phyloP scores from a whole-genome alignment of 371 early-diverging fungal species.

The Phascolomyces articulosus region DNA sequence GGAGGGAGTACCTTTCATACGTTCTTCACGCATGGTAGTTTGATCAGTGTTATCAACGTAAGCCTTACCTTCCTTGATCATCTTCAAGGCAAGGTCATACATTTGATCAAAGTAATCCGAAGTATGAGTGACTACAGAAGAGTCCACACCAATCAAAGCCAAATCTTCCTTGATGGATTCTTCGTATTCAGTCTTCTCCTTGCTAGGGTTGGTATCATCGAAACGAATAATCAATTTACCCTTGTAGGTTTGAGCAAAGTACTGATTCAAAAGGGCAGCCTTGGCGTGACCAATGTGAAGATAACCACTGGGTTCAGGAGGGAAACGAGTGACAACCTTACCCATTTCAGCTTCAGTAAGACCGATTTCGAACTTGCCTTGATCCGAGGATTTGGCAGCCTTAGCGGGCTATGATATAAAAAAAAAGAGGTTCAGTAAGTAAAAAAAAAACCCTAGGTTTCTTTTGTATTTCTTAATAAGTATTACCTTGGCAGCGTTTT shows the following conservation, averaged over 20 bases:
- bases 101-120: slow-evolving; percentile 96
- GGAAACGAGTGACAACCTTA: slow-evolving; percentile 96
- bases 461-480: neutral
- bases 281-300: slow-evolving; percentile 99
- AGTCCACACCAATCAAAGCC: slow-evolving; percentile 82
- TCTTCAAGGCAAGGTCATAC: slow-evolving; percentile 82
- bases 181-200: slow-evolving; percentile 97
- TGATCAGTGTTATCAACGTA: slow-evolving; percentile 98
- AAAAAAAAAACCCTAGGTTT: neutral
- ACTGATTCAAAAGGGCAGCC: slow-evolving; percentile 98
- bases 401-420: slow-evolving; percentile 26
- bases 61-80: slow-evolving; percentile 95
- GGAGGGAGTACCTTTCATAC: slow-evolving; percentile 90
- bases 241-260: slow-evolving; percentile 93
- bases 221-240: slow-evolving; percentile 98
- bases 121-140: slow-evolving; percentile 87
- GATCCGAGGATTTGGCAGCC: slow-evolving; percentile 58
- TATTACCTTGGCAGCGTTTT: slow-evolving; percentile 46
- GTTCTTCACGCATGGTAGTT: slow-evolving; percentile 91
- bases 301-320: slow-evolving; percentile 99
- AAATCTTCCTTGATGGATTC: slow-evolving; percentile 95
- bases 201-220: slow-evolving; percentile 99
- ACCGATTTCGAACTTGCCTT: slow-evolving; percentile 94
- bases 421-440: too few species aligned
- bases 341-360: slow-evolving; percentile 84